These are phyloP conservation scores for Russula sp. DNA, from an alignment of 768 basidiomycete species.

Conservation along the genomic window DNA sequence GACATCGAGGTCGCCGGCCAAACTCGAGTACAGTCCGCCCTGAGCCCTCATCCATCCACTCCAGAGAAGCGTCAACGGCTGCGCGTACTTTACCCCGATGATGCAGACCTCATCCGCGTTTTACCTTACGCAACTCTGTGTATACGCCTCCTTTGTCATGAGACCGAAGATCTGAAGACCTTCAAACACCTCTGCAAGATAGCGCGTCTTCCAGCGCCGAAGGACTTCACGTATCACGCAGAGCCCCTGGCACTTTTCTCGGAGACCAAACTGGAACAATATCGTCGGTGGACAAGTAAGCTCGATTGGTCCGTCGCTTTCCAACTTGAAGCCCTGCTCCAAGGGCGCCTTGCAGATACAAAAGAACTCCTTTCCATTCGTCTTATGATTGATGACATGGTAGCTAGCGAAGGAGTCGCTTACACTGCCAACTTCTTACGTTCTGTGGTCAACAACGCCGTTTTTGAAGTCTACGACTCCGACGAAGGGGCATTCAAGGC, in stretches of 20 bases:
- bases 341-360: conserved; percentile 38
- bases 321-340: conserved; percentile 43
- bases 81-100: conserved; percentile 28
- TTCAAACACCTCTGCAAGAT: conserved; percentile 35
- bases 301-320: conserved; percentile 51
- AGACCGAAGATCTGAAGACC: conserved; percentile 27
- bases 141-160: conserved; percentile 42
- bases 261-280: conserved; percentile 25
- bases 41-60: not conserved
- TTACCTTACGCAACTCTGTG: conserved; percentile 47
- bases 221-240: conserved; percentile 32
- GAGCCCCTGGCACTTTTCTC: conserved; percentile 43
- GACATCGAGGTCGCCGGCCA: conserved; percentile 22
- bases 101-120: conserved; percentile 34
- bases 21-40: not conserved
- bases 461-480: conserved; percentile 13
- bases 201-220: conserved; percentile 30
- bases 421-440: conserved; percentile 38
- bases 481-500: conserved; percentile 9
- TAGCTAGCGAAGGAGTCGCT: conserved; percentile 27
- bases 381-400: conserved; percentile 29
- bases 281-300: conserved; percentile 29
- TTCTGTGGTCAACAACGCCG: conserved; percentile 28
- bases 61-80: conserved; percentile 31
- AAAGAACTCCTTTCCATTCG: conserved; percentile 42